Evolutionary conservation across 1,139 yeast species (phyloP).

Genomic region (Fermentozyma sake): DNA sequence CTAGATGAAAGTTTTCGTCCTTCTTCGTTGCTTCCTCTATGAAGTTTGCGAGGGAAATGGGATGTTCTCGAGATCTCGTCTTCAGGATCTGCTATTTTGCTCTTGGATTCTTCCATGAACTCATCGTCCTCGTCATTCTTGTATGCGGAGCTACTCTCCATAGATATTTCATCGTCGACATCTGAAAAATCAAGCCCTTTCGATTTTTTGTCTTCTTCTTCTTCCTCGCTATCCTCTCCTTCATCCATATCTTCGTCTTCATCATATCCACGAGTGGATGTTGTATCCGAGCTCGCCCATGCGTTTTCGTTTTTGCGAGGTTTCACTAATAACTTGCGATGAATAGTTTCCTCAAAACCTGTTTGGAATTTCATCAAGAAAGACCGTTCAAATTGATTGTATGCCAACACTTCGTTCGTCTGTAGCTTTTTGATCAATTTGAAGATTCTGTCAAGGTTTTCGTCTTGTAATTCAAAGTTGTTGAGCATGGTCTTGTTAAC

Average conservation of each 20-base stretch:
- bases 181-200: slow-evolving; percentile 14
- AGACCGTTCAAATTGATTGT: slow-evolving; percentile 1
- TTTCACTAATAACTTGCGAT: slow-evolving; percentile 12
- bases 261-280: slow-evolving; percentile 4
- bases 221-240: slow-evolving; percentile 27
- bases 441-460: slow-evolving; percentile 8
- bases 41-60: too few species aligned
- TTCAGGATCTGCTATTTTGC: too few species aligned
- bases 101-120: slow-evolving; percentile 1
- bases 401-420: slow-evolving; percentile 6
- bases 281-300: slow-evolving; percentile 3
- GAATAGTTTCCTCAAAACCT: slow-evolving; percentile 17
- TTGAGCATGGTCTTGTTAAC: slow-evolving; percentile 7
- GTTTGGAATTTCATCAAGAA: slow-evolving; percentile 13
- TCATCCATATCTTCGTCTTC: slow-evolving; percentile 9
- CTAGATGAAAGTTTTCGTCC: too few species aligned
- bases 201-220: slow-evolving; percentile 9
- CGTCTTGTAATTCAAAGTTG: slow-evolving; percentile 9
- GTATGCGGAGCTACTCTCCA: slow-evolving; percentile 12
- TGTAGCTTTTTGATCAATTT: slow-evolving; percentile 10
- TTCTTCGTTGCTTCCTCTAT: too few species aligned
- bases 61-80: too few species aligned
- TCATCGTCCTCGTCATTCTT: slow-evolving; percentile 9
- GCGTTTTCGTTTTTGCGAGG: slow-evolving; percentile 3
- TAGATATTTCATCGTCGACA: slow-evolving; percentile 14